A percentile compares a stretch with the other conserved stretches of the same genome.
These are phyloP conservation scores for Misopates orontium DNA, from an alignment of 257 asterid species.

Conservation along the genomic window DNA sequence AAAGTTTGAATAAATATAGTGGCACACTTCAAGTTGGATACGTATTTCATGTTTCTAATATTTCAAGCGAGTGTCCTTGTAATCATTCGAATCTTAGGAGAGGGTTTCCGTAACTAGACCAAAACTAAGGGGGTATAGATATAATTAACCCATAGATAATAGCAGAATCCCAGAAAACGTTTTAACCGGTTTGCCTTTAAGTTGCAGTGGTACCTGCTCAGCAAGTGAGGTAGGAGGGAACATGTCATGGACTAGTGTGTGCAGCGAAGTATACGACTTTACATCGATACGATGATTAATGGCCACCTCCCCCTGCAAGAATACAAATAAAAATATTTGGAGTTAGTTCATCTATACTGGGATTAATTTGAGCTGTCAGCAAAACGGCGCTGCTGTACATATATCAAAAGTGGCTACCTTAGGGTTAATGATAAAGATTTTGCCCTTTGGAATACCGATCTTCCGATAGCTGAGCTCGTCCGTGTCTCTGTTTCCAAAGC, in stretches of 20 bases:
- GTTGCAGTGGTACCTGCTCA: conserved; percentile 70
- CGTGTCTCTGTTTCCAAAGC: conserved; percentile 96
- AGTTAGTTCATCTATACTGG: conserved; percentile 6
- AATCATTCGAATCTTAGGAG: too few relatives aligned
- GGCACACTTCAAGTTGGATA: too few relatives aligned
- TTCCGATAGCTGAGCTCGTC: conserved; percentile 98
- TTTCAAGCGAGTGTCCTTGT: too few relatives aligned
- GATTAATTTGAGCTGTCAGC: neutral
- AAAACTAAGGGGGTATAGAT: neutral
- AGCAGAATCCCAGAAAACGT: neutral
- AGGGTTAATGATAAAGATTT: conserved; percentile 93
- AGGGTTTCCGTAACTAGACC: too few relatives aligned
- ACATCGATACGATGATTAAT: conserved; percentile 83
- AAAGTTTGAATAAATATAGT: too few relatives aligned
- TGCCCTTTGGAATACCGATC: conserved; percentile 98
- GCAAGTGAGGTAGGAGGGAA: conserved; percentile 92
- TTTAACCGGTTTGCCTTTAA: neutral
- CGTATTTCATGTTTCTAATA: too few relatives aligned
- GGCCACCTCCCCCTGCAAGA: conserved; percentile 94
- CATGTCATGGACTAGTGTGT: conserved; percentile 93
- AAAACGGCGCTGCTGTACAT: neutral
- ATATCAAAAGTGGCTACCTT: conserved; percentile 50
- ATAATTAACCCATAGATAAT: neutral
- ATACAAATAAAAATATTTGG: conserved; percentile 5
- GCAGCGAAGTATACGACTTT: conserved; percentile 92